Percentiles rank a stretch among this genome's conserved stretches.
phyloP scores from a whole-genome alignment of 305 asterid species.

The Plantago coronopus region DNA sequence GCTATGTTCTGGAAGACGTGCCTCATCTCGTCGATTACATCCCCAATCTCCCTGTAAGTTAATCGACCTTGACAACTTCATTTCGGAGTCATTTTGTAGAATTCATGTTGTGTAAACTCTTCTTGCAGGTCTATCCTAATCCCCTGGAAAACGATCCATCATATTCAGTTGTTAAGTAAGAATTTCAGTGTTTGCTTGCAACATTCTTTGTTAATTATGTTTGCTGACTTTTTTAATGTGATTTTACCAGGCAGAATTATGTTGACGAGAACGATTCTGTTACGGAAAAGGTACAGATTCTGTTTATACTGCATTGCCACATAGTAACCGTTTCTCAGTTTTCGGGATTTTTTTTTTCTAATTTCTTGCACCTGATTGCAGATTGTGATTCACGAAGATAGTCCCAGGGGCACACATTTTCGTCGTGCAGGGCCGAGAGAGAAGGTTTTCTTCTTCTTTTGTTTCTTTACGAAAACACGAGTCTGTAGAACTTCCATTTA shows the following conservation, averaged over 20 bases:
- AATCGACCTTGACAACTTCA: neutral
- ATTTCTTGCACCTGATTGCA: slow-evolving; percentile 26
- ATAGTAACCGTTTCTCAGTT: neutral
- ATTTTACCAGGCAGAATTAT: slow-evolving; percentile 78
- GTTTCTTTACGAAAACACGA: no score
- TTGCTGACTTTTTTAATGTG: slow-evolving; percentile 13
- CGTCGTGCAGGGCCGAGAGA: slow-evolving; percentile 71
- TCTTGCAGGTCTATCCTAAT: slow-evolving; percentile 74
- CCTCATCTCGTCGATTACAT: slow-evolving; percentile 88
- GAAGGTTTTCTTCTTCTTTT: slow-evolving; percentile 35
- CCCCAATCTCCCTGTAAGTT: slow-evolving; percentile 54
- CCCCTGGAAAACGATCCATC: slow-evolving; percentile 86
- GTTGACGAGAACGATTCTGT: slow-evolving; percentile 82
- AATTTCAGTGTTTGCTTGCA: slow-evolving; percentile 1
- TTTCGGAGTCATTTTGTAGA: neutral
- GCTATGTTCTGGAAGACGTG: slow-evolving; percentile 82
- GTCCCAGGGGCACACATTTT: slow-evolving; percentile 59
- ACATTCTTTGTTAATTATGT: slow-evolving; percentile 15
- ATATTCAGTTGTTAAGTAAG: slow-evolving; percentile 93
- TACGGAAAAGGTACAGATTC: slow-evolving; percentile 70
- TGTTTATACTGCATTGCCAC: neutral
- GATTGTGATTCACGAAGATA: slow-evolving; percentile 64
- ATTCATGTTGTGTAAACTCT: neutral
- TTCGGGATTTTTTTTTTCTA: slow-evolving; percentile 16
- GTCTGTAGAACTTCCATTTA: neutral